Evolutionary conservation across 805 yeast species (phyloP).

Genomic region (Schizosaccharomyces osmophilus): DNA sequence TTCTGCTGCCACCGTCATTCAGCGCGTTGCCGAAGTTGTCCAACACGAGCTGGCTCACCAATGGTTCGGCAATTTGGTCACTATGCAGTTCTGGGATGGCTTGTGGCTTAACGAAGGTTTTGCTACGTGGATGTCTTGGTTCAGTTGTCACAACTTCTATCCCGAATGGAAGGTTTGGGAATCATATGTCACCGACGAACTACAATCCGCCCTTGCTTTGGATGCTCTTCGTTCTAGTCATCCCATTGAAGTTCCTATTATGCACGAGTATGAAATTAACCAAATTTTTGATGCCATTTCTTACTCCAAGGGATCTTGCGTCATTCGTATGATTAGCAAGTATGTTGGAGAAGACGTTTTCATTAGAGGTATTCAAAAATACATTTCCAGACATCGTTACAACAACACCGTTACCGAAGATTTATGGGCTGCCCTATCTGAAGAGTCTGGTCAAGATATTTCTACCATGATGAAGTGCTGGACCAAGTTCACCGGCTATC

Average conservation of each 20-base stretch:
- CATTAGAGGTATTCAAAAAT: constrained; percentile 46
- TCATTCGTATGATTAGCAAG: constrained; percentile 51
- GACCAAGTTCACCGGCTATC: constrained; percentile 55
- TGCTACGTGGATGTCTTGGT: constrained; percentile 66
- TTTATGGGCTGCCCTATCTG: constrained; percentile 43
- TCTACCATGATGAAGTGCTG: constrained; percentile 37
- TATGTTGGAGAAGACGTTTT: constrained; percentile 45
- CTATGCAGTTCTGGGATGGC: constrained; percentile 89
- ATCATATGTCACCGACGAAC: constrained; percentile 50
- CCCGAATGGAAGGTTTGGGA: constrained; percentile 70
- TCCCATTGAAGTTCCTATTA: constrained; percentile 63
- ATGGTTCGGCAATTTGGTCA: constrained; percentile 75
- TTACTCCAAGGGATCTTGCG: constrained; percentile 57
- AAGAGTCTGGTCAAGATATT: constrained; percentile 38
- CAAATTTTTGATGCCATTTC: constrained; percentile 67
- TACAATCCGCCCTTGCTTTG: constrained; percentile 48
- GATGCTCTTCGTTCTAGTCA: constrained; percentile 54
- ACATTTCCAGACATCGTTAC: constrained; percentile 36
- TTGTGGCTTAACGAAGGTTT: constrained; percentile 78
- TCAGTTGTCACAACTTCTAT: constrained; percentile 39
- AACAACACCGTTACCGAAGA: constrained; percentile 54
- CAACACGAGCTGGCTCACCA: constrained; percentile 77
- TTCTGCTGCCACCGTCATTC: constrained; percentile 31
- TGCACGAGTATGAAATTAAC: constrained; percentile 52
- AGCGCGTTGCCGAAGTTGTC: constrained; percentile 46